A percentile compares a stretch with the other conserved stretches of the same genome.
These are phyloP conservation scores for Parascedosporium putredinis DNA, from an alignment of 2,329 filamentous ascomycete species.

Conservation along the genomic window DNA sequence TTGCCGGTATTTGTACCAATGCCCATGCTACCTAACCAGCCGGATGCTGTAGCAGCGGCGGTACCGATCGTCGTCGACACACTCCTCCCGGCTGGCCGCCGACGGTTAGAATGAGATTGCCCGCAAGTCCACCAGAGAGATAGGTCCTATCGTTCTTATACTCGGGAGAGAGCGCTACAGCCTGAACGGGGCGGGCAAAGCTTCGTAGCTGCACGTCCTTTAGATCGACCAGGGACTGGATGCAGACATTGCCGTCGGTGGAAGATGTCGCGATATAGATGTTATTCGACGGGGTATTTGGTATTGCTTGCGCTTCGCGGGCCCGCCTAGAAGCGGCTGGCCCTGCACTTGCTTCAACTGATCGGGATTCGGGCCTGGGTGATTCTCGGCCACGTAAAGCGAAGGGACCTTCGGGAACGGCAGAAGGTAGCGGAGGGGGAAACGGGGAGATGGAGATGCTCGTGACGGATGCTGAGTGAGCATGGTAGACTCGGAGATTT, in stretches of 20 bases:
- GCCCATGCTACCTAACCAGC: constrained; percentile 85
- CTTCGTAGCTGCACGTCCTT: constrained; percentile 89
- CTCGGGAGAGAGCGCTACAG: constrained; percentile 88
- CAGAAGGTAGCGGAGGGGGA: constrained; percentile 40
- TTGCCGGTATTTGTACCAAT: constrained; percentile 68
- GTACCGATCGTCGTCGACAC: constrained; percentile 80
- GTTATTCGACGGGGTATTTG: constrained; percentile 72
- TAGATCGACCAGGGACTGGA: constrained; percentile 74
- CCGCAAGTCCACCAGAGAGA: constrained; percentile 80
- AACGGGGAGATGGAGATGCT: constrained; percentile 83
- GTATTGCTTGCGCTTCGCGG: constrained; percentile 45
- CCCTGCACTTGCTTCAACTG: constrained; percentile 23
- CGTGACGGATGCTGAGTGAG: constrained; percentile 85
- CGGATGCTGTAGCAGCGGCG: constrained; percentile 73
- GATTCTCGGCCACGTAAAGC: neutral
- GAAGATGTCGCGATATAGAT: constrained; percentile 92
- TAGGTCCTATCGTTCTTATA: constrained; percentile 85
- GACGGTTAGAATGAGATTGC: constrained; percentile 75
- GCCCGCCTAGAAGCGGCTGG: constrained; percentile 40
- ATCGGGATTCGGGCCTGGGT: constrained; percentile 18
- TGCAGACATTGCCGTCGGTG: constrained; percentile 89
- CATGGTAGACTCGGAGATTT: constrained; percentile 75
- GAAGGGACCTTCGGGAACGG: constrained; percentile 4
- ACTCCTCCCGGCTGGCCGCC: constrained; percentile 69
- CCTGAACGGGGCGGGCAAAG: constrained; percentile 85